A percentile compares a stretch with the other conserved stretches of the same genome.
These are phyloP conservation scores for Tolypocladium tropicale DNA, from an alignment of 2,329 filamentous ascomycete species.

Conservation along the genomic window DNA sequence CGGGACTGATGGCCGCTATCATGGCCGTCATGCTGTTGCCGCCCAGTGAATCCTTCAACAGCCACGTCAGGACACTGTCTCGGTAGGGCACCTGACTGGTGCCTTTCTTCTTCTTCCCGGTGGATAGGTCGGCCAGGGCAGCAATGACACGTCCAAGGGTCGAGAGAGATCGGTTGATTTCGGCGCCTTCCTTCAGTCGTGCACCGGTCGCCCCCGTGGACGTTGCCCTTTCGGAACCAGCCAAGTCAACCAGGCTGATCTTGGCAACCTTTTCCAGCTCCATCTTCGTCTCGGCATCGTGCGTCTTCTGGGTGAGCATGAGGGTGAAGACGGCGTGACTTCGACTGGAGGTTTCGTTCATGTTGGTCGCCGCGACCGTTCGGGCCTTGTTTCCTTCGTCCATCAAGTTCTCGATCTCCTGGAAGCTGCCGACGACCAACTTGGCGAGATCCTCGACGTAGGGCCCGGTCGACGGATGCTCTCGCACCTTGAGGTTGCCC, in stretches of 20 bases:
- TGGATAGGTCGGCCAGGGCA: slow-evolving; percentile 81
- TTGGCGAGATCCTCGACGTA: slow-evolving; percentile 98
- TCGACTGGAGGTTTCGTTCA: slow-evolving; percentile 98
- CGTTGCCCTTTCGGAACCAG: slow-evolving; percentile 92
- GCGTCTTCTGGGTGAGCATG: slow-evolving; percentile 87
- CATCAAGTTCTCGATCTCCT: slow-evolving; percentile 96
- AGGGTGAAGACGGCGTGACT: slow-evolving; percentile 97
- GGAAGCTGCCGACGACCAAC: slow-evolving; percentile 82
- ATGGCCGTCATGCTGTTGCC: slow-evolving; percentile 99
- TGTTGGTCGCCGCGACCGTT: slow-evolving; percentile 96
- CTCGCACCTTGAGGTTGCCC: slow-evolving; percentile 91
- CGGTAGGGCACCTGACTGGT: slow-evolving; percentile 81
- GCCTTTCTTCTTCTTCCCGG: slow-evolving; percentile 70
- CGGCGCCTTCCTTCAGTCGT: slow-evolving; percentile 90
- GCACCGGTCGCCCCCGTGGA: slow-evolving; percentile 95
- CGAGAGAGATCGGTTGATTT: slow-evolving; percentile 95
- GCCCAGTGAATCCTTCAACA: slow-evolving; percentile 91
- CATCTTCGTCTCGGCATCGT: slow-evolving; percentile 89
- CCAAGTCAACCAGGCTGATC: slow-evolving; percentile 95
- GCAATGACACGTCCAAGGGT: slow-evolving; percentile 97
- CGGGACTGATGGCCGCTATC: slow-evolving; percentile 97
- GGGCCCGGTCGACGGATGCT: slow-evolving; percentile 93
- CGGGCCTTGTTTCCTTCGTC: slow-evolving; percentile 98
- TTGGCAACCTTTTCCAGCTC: slow-evolving; percentile 96
- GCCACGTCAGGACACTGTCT: slow-evolving; percentile 93